These are phyloP conservation scores for Gypsophila paniculata DNA, from an alignment of 179 eudicot species.

Conservation along the genomic window DNA sequence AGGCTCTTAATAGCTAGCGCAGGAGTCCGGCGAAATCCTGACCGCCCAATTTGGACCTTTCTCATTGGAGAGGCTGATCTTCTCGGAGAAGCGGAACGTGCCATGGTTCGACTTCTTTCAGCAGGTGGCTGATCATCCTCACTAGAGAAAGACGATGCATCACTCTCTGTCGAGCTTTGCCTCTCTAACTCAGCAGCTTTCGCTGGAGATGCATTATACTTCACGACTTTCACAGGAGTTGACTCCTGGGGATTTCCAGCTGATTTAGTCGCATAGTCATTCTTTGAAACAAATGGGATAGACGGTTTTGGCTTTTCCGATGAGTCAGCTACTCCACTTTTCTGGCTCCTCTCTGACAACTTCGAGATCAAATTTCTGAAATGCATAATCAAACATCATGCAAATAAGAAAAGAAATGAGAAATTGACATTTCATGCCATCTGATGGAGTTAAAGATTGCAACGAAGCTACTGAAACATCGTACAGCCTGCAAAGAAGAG, in stretches of 20 bases:
- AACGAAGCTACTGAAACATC: neutral
- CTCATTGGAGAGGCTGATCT: slow-evolving; percentile 98
- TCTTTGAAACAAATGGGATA: slow-evolving; percentile 26
- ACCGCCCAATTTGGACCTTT: slow-evolving; percentile 84
- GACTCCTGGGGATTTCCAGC: slow-evolving; percentile 30
- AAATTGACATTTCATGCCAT: neutral
- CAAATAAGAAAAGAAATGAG: slow-evolving; percentile 7
- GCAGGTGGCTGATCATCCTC: slow-evolving; percentile 63
- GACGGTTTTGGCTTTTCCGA: slow-evolving; percentile 25
- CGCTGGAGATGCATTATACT: slow-evolving; percentile 81
- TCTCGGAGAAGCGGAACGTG: slow-evolving; percentile 87
- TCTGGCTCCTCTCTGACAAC: slow-evolving; percentile 43
- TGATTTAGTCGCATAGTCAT: slow-evolving; percentile 29
- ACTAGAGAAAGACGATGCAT: slow-evolving; percentile 58
- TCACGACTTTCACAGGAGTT: slow-evolving; percentile 40
- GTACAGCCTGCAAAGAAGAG: neutral
- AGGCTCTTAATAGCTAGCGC: slow-evolving; percentile 78
- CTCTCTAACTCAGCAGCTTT: slow-evolving; percentile 86
- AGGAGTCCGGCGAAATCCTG: slow-evolving; percentile 77
- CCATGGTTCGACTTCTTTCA: slow-evolving; percentile 78
- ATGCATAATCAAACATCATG: slow-evolving; percentile 2
- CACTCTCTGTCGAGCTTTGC: slow-evolving; percentile 59
- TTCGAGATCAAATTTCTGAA: slow-evolving; percentile 54
- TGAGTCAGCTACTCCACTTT: slow-evolving; percentile 25
- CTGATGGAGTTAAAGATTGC: slow-evolving; percentile 4